Base-by-base conservation (phyloP, 2,329 filamentous ascomycete species). In the Fusarium equiseti region DNA sequence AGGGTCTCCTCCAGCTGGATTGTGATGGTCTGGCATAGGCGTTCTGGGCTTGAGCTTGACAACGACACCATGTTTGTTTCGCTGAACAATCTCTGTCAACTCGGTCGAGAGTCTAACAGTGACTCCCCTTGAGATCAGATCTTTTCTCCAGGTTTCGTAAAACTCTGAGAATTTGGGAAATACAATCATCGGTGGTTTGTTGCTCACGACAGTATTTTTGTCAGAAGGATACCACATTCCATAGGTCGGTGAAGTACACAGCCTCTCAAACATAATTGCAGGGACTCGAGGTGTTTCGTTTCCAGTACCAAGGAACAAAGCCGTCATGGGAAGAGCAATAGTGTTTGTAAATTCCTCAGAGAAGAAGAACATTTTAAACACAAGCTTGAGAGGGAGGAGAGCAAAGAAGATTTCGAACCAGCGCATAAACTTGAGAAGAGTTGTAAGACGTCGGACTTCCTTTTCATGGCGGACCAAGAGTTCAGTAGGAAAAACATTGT, bases 211-310 rank as follows among this genome's bases (percentile, higher is more conserved):
- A 0, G 67, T 62, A 6, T 66, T 62, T 8, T 48, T 70, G 2
- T 70, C 66, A 2, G 66, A 53, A 0, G 67, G 67, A 18, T 70
- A 70, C 67, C 67, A 70, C 67, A 70, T 70, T 32, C 67, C 67
- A 5, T 70, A 70, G 0, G 67, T 70, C 0, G 67, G 67, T 0
- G 67, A 70, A 8, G 67, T 70, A 18, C 67, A 70, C 0, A 70
- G 4, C 0, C 67, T 27, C 12, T 70, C 67, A 26, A 70, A 70
- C 67, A 70, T 70, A 1, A 70, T 70, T 0, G 67, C 61, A 3
- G 67, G 67, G 0, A 70, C 67, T 32, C 68, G 38, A 1, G 67
- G 67, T 1, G 67, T 70, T 1, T 62, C 67, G 20, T 70, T 70
- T 9, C 67, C 67, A 1, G 67, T 70, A 2, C 67, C 67, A 0